Base-by-base conservation (phyloP, 2,329 filamentous ascomycete genomes). In the Nigrospora oryzae region DNA sequence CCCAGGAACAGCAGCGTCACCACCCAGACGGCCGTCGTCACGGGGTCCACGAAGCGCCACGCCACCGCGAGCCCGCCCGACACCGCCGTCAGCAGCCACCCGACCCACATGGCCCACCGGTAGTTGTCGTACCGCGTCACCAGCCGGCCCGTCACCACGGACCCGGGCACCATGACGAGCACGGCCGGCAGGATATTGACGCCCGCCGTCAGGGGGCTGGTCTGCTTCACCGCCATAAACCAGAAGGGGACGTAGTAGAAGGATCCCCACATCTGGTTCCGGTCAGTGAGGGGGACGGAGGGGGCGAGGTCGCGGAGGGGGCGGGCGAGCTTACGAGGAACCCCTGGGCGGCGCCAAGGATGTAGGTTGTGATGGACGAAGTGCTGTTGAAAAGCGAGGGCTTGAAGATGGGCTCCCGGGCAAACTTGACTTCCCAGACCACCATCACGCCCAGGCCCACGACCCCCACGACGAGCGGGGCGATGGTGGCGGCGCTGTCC, bases 381-480 rank as follows among this genome's bases (percentile, higher is more conserved):
- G 56, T 59, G 0, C 46, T 14, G 23, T 59, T 58, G 12, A 45
- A 41, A 49, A 64, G 66, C 14, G 66, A 51, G 1, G 47, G 49
- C 15, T 53, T 57, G 11, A 67, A 52, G 44, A 65, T 61, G 1
- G 63, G 64, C 16, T 62, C 50, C 6, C 45, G 50, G 0, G 64
- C 62, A 11, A 51, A 49, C 34, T 51, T 53, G 5, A 49, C 48
- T 49, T 73, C 67, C 57, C 64, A 74, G 5, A 63, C 34, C 5
- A 59, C 46, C 28, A 72, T 65, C 0, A 52, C 47, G 2, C 61
- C 43, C 3, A 74, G 49, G 15, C 69, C 69, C 2, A 62, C 32
- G 1, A 66, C 17, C 1, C 73, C 71, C 3, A 73, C 46, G 3
- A 73, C 46, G 14, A 77, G 53, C 1, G 73, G 72, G 0, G 59